Conservation (phyloP, 2,329 filamentous ascomycete genomes). For the Pochonia chlamydosporia region DNA sequence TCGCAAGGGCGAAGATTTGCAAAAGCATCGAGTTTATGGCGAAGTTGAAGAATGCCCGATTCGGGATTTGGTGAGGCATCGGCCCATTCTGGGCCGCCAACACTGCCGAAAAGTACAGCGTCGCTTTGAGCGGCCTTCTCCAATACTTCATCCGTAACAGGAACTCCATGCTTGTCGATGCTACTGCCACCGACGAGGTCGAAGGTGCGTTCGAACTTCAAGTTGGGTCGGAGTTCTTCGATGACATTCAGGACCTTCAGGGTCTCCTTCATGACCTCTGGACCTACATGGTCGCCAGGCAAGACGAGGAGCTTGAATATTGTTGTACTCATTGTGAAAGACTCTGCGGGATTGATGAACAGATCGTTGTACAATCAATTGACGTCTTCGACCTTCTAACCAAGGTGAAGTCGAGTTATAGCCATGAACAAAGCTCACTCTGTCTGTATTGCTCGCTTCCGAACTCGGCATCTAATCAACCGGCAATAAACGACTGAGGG, state of each 20-base stretch:
- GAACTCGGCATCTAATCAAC: background rate
- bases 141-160: slow-evolving; percentile 80
- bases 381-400: no score
- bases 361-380: no score
- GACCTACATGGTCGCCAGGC: slow-evolving; percentile 40
- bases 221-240: slow-evolving; percentile 21
- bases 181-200: slow-evolving; percentile 30
- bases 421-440: background rate
- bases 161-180: slow-evolving; percentile 47
- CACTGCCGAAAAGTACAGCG: slow-evolving; percentile 86
- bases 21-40: slow-evolving; percentile 90
- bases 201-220: slow-evolving; percentile 22
- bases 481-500: background rate
- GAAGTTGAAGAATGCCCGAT: slow-evolving; percentile 82
- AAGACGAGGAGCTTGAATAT: slow-evolving; percentile 34
- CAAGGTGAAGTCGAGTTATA: no score
- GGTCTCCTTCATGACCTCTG: slow-evolving; percentile 40
- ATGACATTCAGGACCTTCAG: slow-evolving; percentile 40
- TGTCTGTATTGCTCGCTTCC: background rate
- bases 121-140: slow-evolving; percentile 77
- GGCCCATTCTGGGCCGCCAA: slow-evolving; percentile 96
- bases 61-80: slow-evolving; percentile 84
- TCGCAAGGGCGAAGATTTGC: slow-evolving; percentile 95
- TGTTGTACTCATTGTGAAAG: slow-evolving; percentile 1
- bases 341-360: no score